phyloP scores from a whole-genome alignment of 768 basidiomycete species.

The Myochromella boudieri region DNA sequence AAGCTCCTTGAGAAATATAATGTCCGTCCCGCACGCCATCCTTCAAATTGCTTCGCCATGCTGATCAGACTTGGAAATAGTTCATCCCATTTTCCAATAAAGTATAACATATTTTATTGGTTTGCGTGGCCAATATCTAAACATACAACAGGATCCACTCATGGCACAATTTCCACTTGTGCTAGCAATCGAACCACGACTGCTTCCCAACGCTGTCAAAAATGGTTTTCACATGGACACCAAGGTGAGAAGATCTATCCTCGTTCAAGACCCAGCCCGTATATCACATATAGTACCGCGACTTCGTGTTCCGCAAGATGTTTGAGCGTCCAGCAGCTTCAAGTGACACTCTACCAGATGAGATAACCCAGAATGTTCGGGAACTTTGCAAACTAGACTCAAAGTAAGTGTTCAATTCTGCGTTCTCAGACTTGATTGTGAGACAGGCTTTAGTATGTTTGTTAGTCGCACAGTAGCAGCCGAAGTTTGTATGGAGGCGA shows the following conservation, averaged over 20 bases:
- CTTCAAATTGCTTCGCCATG: slow-evolving; percentile 14
- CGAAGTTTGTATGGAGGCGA: slow-evolving; percentile 81
- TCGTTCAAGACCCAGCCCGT: background rate
- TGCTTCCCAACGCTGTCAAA: slow-evolving; percentile 66
- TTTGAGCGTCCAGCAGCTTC: slow-evolving; percentile 59
- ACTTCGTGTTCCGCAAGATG: slow-evolving; percentile 88
- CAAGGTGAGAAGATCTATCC: slow-evolving; percentile 47
- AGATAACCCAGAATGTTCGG: slow-evolving; percentile 68
- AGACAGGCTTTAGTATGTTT: slow-evolving; percentile 60
- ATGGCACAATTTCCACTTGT: slow-evolving; percentile 77
- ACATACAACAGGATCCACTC: slow-evolving; percentile 60
- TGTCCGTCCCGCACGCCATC: slow-evolving; percentile 36
- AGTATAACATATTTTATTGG: slow-evolving; percentile 36
- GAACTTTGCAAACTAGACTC: slow-evolving; percentile 71
- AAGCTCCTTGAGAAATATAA: slow-evolving; percentile 71
- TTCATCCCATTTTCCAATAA: slow-evolving; percentile 78
- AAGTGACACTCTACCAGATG: slow-evolving; percentile 54
- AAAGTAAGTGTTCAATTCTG: slow-evolving; percentile 41
- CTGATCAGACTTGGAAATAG: slow-evolving; percentile 33
- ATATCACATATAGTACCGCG: slow-evolving; percentile 56
- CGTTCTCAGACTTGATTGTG: slow-evolving; percentile 1
- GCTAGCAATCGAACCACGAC: slow-evolving; percentile 72
- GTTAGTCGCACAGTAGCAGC: slow-evolving; percentile 81
- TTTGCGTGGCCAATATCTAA: slow-evolving; percentile 9
- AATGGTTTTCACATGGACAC: slow-evolving; percentile 82